phyloP scores from a whole-genome alignment of 2,329 filamentous ascomycete species.

The Cytospora piceae region DNA sequence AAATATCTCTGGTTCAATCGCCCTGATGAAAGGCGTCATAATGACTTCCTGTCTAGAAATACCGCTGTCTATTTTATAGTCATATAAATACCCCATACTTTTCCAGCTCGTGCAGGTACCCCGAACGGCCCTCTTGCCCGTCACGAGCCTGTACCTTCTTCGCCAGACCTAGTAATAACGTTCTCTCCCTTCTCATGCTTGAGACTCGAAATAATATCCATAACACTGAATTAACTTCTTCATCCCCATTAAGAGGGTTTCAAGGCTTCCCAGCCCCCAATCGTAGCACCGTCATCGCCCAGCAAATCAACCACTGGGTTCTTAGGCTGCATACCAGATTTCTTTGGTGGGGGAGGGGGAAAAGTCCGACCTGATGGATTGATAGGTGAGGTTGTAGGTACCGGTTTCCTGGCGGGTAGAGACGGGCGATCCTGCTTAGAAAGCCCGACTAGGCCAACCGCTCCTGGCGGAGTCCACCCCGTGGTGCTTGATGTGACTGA shows the following conservation, averaged over 20 bases:
- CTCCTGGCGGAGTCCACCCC: constrained; percentile 28
- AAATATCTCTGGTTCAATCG: not conserved
- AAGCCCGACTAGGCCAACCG: constrained; percentile 26
- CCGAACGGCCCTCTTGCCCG: not conserved
- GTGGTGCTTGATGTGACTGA: constrained; percentile 7
- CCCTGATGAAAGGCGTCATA: not conserved
- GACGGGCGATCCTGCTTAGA: constrained; percentile 32
- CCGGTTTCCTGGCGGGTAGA: constrained; percentile 29
- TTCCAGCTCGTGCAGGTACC: not conserved
- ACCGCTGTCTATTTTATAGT: not conserved
- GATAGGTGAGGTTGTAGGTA: constrained; percentile 8
- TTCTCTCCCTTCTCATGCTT: not conserved
- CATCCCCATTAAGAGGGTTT: constrained; percentile 44
- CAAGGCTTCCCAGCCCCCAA: constrained; percentile 60
- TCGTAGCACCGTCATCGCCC: constrained; percentile 47
- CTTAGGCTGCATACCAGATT: constrained; percentile 37
- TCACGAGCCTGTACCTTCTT: not conserved
- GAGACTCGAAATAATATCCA: too few relatives aligned
- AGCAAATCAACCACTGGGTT: constrained; percentile 51
- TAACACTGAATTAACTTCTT: not conserved
- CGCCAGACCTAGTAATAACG: not conserved
- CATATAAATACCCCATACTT: not conserved
- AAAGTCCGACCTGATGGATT: constrained; percentile 15
- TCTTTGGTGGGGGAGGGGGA: constrained; percentile 32
- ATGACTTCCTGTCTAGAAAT: not conserved